phyloP scores from a whole-genome alignment of 768 basidiomycete species.

The Roridomyces roridus region DNA sequence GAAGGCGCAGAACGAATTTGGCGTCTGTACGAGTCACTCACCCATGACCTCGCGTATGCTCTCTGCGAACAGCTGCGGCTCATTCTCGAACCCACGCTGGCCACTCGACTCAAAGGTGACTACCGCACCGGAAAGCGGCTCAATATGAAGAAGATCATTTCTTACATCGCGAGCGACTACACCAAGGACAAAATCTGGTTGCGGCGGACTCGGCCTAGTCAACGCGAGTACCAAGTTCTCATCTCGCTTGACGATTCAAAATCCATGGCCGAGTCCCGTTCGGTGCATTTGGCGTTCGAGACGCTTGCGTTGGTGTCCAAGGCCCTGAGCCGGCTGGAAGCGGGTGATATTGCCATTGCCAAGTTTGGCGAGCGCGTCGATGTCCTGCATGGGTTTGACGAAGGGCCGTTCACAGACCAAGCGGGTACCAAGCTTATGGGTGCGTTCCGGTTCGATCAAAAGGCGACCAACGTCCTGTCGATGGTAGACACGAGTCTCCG shows the following conservation, averaged over 20 bases:
- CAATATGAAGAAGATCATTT: constrained; percentile 99
- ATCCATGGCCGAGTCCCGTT: constrained; percentile 94
- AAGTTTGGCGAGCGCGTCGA: constrained; percentile 91
- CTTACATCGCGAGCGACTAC: constrained; percentile 97
- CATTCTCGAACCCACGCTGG: constrained; percentile 93
- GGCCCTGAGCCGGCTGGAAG: constrained; percentile 89
- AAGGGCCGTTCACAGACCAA: constrained; percentile 80
- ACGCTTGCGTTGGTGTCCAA: constrained; percentile 92
- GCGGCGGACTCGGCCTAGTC: constrained; percentile 90
- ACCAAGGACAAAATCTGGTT: constrained; percentile 99
- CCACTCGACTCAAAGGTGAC: constrained; percentile 94
- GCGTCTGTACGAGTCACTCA: constrained; percentile 90
- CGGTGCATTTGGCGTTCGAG: constrained; percentile 92
- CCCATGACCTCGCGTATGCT: constrained; percentile 87
- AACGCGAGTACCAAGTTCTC: constrained; percentile 94
- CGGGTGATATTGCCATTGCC: constrained; percentile 92
- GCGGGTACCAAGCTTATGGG: constrained; percentile 82
- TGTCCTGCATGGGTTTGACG: constrained; percentile 85
- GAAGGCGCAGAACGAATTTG: constrained; percentile 78
- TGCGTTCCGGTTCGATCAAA: constrained; percentile 89
- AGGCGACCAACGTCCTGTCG: constrained; percentile 83
- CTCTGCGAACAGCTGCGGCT: constrained; percentile 97
- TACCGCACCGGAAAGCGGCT: constrained; percentile 97
- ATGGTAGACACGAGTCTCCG: constrained; percentile 81
- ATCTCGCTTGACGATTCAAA: constrained; percentile 95